A percentile compares a stretch with the other conserved stretches of the same genome.
Conservation (phyloP, 2,329 filamentous ascomycete species). For the Pseudopyricularia javanii region DNA sequence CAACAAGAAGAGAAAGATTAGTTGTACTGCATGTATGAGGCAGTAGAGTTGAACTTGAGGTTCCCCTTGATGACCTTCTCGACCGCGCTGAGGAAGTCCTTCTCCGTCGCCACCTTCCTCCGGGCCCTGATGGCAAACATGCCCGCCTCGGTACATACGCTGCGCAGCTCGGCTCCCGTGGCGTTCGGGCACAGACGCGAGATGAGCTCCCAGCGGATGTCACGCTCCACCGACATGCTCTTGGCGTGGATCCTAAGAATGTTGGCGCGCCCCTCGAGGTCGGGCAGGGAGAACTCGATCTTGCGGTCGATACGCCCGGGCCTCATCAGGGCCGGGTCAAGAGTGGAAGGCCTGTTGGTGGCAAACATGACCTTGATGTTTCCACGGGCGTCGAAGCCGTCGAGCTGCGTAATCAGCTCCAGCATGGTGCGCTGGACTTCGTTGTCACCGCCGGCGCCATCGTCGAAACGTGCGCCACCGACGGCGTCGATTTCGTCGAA, state of each 20-base stretch:
- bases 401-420: slow-evolving; percentile 94
- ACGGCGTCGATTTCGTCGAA: slow-evolving; percentile 97
- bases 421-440: slow-evolving; percentile 99
- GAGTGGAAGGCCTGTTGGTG: slow-evolving; percentile 87
- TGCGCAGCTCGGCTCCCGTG: slow-evolving; percentile 95
- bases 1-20: slow-evolving; percentile 30
- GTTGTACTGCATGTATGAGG: slow-evolving; percentile 98
- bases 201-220: slow-evolving; percentile 97
- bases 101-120: slow-evolving; percentile 96
- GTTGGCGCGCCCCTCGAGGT: slow-evolving; percentile 93
- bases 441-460: slow-evolving; percentile 92
- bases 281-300: slow-evolving; percentile 96
- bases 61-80: slow-evolving; percentile 99
- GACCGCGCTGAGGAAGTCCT: slow-evolving; percentile 94
- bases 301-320: slow-evolving; percentile 90
- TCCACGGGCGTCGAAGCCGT: slow-evolving; percentile 94
- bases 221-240: slow-evolving; percentile 93
- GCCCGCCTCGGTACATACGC: slow-evolving; percentile 94
- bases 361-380: slow-evolving; percentile 93
- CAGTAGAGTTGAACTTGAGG: slow-evolving; percentile 98
- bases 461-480: slow-evolving; percentile 98
- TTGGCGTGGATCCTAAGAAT: slow-evolving; percentile 95
- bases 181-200: slow-evolving; percentile 88
- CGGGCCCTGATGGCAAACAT: slow-evolving; percentile 96
- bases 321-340: slow-evolving; percentile 82